Evolutionary conservation across 441 rosid species (phyloP), one percentile per base, ranked within the genome.

Genomic region (Pelargonium citronellum): DNA sequence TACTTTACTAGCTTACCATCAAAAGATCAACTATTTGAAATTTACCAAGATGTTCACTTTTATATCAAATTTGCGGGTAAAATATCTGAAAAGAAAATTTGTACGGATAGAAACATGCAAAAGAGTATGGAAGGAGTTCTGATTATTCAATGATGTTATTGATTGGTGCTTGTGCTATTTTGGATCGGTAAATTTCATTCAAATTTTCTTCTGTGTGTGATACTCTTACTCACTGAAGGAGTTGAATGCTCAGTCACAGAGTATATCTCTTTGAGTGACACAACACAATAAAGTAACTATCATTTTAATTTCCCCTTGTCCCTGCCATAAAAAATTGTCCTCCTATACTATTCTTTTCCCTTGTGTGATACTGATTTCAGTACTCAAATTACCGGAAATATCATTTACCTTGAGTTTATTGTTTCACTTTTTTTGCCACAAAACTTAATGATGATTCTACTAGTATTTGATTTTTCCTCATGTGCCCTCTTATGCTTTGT

Each of bases 1-100:
- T 57, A 16, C 62, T 16, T 19, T 57, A 57, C 24, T 57, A 17
- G 62, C 62, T 57, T 57, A 7, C 62, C 62, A 17, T 55, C 10
- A 55, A 55, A 55, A 55, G 62, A 22, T 7, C 7, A 57, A 17
- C 62, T n/a, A n/a, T 57, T 57, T 17, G 62, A 57, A 57, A 57
- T 57, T 57, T 57, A 57, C 17, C 58, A 51, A 51, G 24, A 22
- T 7, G 62, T 17, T 57, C 62, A 16, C 11, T 17, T 57, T 7
- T 57, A 19, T 7, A 57, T 17, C 12, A 17, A 57, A 57, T 16
- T 57, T 57, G 11, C 61, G 5, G 61, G 61, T 16, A 17, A 55
- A 55, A 55, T 55, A 55, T 17, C 61, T 16, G 61, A 10, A 55
- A 55, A 55, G 24, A 51, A n/a, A 51, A 2, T 30, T 30, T 30